These are phyloP conservation scores for Puccinellia tenuiflora DNA, from an alignment of 176 grass and related monocot genomes.

Conservation along the genomic window DNA sequence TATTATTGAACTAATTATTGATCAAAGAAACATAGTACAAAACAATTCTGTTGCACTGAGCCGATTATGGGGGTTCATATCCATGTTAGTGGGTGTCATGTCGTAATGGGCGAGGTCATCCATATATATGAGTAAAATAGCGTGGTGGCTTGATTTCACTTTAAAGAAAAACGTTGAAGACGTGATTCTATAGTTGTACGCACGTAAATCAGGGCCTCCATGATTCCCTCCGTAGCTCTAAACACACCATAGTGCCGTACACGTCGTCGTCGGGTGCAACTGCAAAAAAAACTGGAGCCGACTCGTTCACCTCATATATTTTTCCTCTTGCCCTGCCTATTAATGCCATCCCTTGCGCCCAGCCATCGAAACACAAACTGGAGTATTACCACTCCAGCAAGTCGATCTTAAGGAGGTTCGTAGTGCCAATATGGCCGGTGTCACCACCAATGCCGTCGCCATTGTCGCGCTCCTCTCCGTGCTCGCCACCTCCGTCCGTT, in stretches of 20 bases:
- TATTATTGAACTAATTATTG: no score
- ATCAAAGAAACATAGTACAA: no score
- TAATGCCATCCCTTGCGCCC: background rate
- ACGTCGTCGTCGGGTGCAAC: conserved; percentile 20
- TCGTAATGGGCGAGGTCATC: no score
- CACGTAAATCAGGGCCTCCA: conserved; percentile 10
- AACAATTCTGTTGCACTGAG: no score
- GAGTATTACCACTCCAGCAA: background rate
- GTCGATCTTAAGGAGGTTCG: background rate
- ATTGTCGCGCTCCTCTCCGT: conserved; percentile 1
- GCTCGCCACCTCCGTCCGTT: background rate
- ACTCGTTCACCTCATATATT: background rate
- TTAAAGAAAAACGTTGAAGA: no score
- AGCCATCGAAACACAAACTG: background rate
- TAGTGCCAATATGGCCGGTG: background rate
- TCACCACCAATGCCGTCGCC: background rate
- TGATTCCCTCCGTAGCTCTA: background rate
- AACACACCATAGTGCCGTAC: background rate
- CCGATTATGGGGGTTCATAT: no score
- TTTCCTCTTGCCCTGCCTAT: background rate
- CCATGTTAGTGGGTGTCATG: no score
- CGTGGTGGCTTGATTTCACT: no score
- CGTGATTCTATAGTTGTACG: background rate
- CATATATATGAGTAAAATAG: no score
- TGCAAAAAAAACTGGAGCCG: conserved; percentile 1